Evolutionary conservation across 2,329 filamentous ascomycete species (phyloP).

Genomic region (Rhynchosporium agropyri): DNA sequence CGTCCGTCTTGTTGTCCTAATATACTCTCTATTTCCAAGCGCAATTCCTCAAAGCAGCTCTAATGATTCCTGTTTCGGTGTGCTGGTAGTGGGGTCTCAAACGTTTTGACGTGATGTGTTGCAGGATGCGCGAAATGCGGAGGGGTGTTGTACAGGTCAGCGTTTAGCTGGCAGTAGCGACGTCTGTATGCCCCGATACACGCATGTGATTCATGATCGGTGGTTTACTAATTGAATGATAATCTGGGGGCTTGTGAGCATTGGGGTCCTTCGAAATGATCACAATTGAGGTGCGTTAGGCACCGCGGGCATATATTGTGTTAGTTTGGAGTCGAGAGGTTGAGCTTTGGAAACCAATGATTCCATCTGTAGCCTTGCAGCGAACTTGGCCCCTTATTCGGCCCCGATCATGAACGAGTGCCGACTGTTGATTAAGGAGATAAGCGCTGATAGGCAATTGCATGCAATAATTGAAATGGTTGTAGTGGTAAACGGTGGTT

Average conservation of each 20-base stretch:
- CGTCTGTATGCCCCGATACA: conserved; percentile 26
- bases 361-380: conserved; percentile 22
- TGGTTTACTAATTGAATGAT: conserved; percentile 17
- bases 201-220: conserved; percentile 34
- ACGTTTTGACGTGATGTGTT: conserved; percentile 21
- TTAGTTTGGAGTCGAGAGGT: conserved; percentile 20
- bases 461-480: neutral
- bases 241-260: conserved; percentile 2
- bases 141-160: conserved; percentile 21
- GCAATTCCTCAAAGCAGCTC: conserved; percentile 5
- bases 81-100: conserved; percentile 20
- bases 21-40: conserved; percentile 40
- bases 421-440: conserved; percentile 21
- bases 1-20: conserved; percentile 13
- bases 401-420: conserved; percentile 19
- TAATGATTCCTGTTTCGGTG: conserved; percentile 3
- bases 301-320: conserved; percentile 18
- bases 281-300: conserved; percentile 11
- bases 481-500: no score
- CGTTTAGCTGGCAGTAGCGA: conserved; percentile 27
- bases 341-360: conserved; percentile 27
- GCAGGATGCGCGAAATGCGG: conserved; percentile 17
- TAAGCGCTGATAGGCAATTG: conserved; percentile 26
- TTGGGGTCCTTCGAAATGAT: conserved; percentile 14
- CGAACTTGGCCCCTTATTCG: conserved; percentile 26